Base-by-base conservation (phyloP, 75 land plant species). In the Chamaecyparis obtusa region DNA sequence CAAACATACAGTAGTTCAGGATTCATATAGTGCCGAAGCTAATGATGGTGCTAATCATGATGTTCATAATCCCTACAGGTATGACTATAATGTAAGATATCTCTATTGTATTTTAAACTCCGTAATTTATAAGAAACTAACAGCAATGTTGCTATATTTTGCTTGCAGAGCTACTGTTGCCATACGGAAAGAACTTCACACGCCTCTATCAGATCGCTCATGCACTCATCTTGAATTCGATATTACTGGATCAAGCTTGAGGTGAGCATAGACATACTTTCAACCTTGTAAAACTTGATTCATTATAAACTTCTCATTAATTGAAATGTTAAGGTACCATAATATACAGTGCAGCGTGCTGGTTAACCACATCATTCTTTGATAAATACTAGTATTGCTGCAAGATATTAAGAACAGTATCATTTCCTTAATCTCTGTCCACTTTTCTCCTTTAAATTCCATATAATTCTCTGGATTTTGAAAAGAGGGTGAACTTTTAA, bases 221-320 rank as follows among this genome's bases (percentile, higher is more conserved):
- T 98, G 99, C 90, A 96, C 93, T 16, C 99, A 98, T 87, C 89
- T 98, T 83, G 99, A 98, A 87, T 98, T 98, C 87, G 99, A 98
- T 84, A 96, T 98, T 36, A 67, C 93, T 82, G 90, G 92, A 86
- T 93, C 97, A 43, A 92, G 94, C 36, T 89, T 97, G 10, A 78
- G 14, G 99, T 95, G 86, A 89, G 96, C 64, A 41, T 14, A 33
- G 75, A 17, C 33, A 7, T 49, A 84, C n/a, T 48, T 84, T 84
- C 33, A 16, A 44, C 19, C 21, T 44, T 10, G 46, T n/a, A 10
- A 41, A 41, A 9, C 10, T 83, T 37, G 10, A 30, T 13, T 74
- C 13, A 8, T 32, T 74, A 32, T 74, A 24, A 64, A 64, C 69
- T 64, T 64, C 69, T 64, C 15, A 10, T 74, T 74, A 33, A 11